Base-by-base conservation (phyloP, 2,329 filamentous ascomycete species). In the Rhynchosporium graminicola region DNA sequence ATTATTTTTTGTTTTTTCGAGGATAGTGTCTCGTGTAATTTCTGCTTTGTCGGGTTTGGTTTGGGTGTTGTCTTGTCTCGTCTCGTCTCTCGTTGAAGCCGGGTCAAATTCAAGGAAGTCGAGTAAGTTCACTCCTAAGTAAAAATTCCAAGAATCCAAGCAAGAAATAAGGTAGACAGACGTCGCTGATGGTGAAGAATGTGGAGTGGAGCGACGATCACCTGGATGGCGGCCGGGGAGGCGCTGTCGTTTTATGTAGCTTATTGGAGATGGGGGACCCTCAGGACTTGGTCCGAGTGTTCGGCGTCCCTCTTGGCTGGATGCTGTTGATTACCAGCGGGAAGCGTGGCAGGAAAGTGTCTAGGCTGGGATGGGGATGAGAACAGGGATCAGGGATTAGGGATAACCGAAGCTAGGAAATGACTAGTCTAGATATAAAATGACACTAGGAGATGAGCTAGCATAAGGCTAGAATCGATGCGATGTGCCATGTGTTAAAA, bases 181-280 rank as follows among this genome's bases (percentile, higher is more conserved):
- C 59, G 63, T 69, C 61, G 69, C 56, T 66, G 60, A 57, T 67
- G 20, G 61, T 67, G 60, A 57, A 67, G 70, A 68, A 72, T 73
- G 74, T 74, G 72, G 74, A 75, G 60, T 36, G 51, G 51, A 54
- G 71, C 69, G 75, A 73, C 74, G 75, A 77, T 77, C 75, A 74
- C 71, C 69, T 75, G 69, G 70, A 73, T 73, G 71, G 72, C 74
- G 71, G 72, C 69, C 71, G 73, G 73, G 70, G 69, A 74, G 71
- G 71, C 69, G 69, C 70, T 71, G 63, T 66, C 65, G 64, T 67
- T 72, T 71, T 73, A 73, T 72, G 68, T 71, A 73, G 68, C 70
- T 71, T 70, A 70, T 70, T 71, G 66, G 71, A 64, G 58, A 63
- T 70, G 47, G 55, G 31, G 61, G 63, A 57, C 42, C n/a, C 45